Percentiles rank a stretch among this genome's conserved stretches.
Conservation (phyloP, 106 monocot species). For the Acanthochlamys bracteata region DNA sequence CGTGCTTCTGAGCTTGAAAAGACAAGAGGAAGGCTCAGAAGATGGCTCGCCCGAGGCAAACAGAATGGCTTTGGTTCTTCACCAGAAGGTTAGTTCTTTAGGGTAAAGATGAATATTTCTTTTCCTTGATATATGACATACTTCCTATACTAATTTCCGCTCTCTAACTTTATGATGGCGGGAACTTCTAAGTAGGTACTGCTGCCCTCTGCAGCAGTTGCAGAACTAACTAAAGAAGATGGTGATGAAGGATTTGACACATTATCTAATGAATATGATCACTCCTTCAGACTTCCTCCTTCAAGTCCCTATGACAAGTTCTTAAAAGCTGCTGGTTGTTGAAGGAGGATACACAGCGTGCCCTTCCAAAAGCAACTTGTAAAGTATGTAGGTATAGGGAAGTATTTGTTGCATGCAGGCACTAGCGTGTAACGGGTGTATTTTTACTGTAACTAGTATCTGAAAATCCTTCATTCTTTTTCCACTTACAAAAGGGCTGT, state of each 20-base stretch:
- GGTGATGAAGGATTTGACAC: constrained; percentile 15
- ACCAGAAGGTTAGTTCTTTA: constrained; percentile 30
- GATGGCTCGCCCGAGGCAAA: constrained; percentile 2
- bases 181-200: constrained; percentile 4
- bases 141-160: no score
- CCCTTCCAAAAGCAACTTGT: neutral
- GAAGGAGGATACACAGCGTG: neutral
- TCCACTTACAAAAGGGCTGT: neutral
- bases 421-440: no score
- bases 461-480: neutral
- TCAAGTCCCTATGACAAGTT: constrained; percentile 97
- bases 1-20: constrained; percentile 72
- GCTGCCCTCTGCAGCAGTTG: constrained; percentile 10
- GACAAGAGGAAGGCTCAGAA: constrained; percentile 21
- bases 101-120: no score
- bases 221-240: constrained; percentile 8
- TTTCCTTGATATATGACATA: neutral
- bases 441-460: neutral
- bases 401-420: no score
- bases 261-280: constrained; percentile 32
- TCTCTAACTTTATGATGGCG: no score
- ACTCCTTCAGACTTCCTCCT: constrained; percentile 79
- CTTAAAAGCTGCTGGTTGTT: constrained; percentile 79
- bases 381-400: neutral
- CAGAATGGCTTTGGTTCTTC: neutral